A percentile compares a stretch with the other conserved stretches of the same genome.
Evolutionary conservation across 148 eudicot genomes (phyloP).

Genomic region (Nepenthes gracilis): DNA sequence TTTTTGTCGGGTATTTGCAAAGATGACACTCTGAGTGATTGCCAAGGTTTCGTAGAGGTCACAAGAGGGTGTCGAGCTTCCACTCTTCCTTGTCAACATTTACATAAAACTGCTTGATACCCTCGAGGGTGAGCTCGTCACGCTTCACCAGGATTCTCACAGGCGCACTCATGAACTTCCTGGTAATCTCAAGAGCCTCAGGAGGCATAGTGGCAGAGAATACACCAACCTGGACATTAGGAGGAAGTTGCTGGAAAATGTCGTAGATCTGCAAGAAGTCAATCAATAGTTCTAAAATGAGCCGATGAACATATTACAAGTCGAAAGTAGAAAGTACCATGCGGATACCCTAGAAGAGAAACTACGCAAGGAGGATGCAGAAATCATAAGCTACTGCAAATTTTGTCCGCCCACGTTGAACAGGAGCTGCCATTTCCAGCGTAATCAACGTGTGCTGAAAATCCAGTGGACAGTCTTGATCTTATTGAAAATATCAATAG

Average conservation of each 20-base stretch:
- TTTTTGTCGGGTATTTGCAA: constrained; percentile 67
- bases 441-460: too few relatives aligned
- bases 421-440: too few relatives aligned
- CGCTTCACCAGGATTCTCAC: constrained; percentile 78
- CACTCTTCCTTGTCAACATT: constrained; percentile 80
- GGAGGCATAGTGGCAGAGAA: constrained; percentile 85
- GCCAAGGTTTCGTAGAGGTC: constrained; percentile 69
- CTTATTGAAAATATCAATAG: too few relatives aligned
- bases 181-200: constrained; percentile 68
- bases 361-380: too few relatives aligned
- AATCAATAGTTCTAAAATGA: not conserved
- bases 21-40: constrained; percentile 68
- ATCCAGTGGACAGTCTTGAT: too few relatives aligned
- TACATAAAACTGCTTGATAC: constrained; percentile 68
- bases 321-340: too few relatives aligned
- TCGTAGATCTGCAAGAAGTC: constrained; percentile 47
- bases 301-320: too few relatives aligned
- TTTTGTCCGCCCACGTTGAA: too few relatives aligned
- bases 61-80: constrained; percentile 71
- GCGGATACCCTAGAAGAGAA: not conserved
- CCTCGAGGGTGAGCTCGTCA: constrained; percentile 75
- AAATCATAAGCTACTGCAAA: too few relatives aligned
- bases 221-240: constrained; percentile 67
- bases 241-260: constrained; percentile 58
- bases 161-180: constrained; percentile 76